A percentile compares a stretch with the other conserved stretches of the same genome.
Evolutionary conservation across 2,329 filamentous ascomycete species (phyloP).

Genomic region (Monosporascus ibericus): DNA sequence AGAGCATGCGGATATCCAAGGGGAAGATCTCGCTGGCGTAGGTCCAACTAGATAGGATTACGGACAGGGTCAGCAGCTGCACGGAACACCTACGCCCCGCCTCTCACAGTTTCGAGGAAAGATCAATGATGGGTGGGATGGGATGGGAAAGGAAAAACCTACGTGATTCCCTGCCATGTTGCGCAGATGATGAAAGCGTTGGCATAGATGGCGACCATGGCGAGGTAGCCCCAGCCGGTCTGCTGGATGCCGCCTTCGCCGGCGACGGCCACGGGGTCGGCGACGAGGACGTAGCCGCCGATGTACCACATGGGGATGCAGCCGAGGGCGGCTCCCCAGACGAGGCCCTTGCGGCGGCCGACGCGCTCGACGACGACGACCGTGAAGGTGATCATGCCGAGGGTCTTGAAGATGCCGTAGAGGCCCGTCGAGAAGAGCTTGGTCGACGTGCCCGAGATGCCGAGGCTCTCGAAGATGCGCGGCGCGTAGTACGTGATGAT

Average conservation of each 20-base stretch:
- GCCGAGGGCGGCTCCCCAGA: slow-evolving; percentile 34
- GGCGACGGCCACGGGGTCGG: slow-evolving; percentile 30
- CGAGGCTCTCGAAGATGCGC: slow-evolving; percentile 32
- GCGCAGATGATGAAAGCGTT: slow-evolving; percentile 28
- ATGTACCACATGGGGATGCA: slow-evolving; percentile 37
- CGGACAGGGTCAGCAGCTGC: too few species aligned
- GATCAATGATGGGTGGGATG: too few species aligned
- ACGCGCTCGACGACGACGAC: slow-evolving; percentile 42
- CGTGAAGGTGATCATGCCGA: slow-evolving; percentile 31
- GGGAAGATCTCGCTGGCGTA: slow-evolving; percentile 19
- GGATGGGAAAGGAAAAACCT: too few species aligned
- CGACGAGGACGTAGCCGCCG: slow-evolving; percentile 29
- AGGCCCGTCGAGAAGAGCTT: slow-evolving; percentile 34
- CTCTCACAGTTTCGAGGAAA: too few species aligned
- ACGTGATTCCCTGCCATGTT: slow-evolving; percentile 35
- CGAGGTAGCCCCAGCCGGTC: slow-evolving; percentile 35
- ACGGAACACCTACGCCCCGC: too few species aligned
- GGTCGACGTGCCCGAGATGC: slow-evolving; percentile 25
- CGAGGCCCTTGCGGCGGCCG: slow-evolving; percentile 41
- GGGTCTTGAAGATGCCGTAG: slow-evolving; percentile 32
- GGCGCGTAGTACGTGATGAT: slow-evolving; percentile 54
- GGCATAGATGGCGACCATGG: slow-evolving; percentile 44
- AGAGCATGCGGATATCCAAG: slow-evolving; percentile 18
- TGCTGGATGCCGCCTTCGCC: slow-evolving; percentile 38
- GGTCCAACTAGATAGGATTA: slow-evolving; percentile 18